Percentiles rank a stretch among this genome's conserved stretches.
These are phyloP conservation scores for Globisporangium recalcitrans DNA, from an alignment of 352 stramenopile genomes.

Conservation along the genomic window DNA sequence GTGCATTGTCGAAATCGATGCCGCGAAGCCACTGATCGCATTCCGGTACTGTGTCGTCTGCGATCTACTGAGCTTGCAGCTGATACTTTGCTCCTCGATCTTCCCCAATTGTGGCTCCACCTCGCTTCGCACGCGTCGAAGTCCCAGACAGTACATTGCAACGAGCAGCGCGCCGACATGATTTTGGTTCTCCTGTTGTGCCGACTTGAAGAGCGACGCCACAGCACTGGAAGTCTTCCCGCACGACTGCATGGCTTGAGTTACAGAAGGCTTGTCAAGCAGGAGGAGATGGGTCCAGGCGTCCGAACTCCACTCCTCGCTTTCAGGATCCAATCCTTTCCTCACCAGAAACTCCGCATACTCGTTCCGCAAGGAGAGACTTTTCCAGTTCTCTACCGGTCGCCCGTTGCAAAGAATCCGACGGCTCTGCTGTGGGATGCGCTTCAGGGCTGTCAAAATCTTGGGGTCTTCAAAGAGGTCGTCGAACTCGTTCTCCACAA, in stretches of 20 bases:
- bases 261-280: constrained; percentile 45
- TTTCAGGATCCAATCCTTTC: constrained; percentile 15
- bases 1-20: constrained; percentile 31
- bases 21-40: constrained; percentile 45
- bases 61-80: constrained; percentile 39
- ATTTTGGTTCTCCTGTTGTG: constrained; percentile 24
- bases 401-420: constrained; percentile 62
- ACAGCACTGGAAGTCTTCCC: constrained; percentile 38
- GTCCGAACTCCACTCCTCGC: constrained; percentile 11
- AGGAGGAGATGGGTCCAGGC: constrained; percentile 20
- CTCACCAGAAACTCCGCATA: constrained; percentile 52
- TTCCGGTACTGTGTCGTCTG: constrained; percentile 70
- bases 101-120: constrained; percentile 76
- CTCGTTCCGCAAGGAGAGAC: constrained; percentile 26
- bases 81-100: constrained; percentile 78
- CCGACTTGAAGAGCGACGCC: constrained; percentile 40
- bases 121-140: constrained; percentile 67
- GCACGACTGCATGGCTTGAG: constrained; percentile 37
- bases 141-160: constrained; percentile 49
- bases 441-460: constrained; percentile 35
- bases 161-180: constrained; percentile 43
- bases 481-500: constrained; percentile 70
- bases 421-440: constrained; percentile 41
- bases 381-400: constrained; percentile 57
- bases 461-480: constrained; percentile 35